A percentile compares a stretch with the other conserved stretches of the same genome.
These are phyloP conservation scores for Calonectria pauciramosa DNA, from an alignment of 2,329 filamentous ascomycete species.

Conservation along the genomic window DNA sequence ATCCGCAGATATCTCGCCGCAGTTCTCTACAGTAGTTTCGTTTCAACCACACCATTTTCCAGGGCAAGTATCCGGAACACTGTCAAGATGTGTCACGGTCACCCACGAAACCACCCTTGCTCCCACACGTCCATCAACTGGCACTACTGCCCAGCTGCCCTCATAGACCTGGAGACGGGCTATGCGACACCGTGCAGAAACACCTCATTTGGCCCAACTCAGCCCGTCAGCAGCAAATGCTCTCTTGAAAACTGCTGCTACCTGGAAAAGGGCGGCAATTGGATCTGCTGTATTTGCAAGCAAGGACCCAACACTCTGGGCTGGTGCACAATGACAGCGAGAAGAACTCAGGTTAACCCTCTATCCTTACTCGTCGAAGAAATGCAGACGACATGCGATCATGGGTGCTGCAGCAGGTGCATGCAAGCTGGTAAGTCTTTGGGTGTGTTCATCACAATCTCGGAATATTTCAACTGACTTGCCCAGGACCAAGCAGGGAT, in stretches of 20 bases:
- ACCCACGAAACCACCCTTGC: conserved; percentile 66
- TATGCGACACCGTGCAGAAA: conserved; percentile 65
- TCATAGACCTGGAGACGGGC: conserved; percentile 64
- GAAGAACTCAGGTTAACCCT: conserved; percentile 48
- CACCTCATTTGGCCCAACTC: conserved; percentile 60
- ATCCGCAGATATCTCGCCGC: conserved; percentile 64
- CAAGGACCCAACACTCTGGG: conserved; percentile 65
- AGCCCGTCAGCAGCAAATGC: conserved; percentile 60
- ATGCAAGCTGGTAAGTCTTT: conserved; percentile 57
- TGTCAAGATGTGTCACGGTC: conserved; percentile 66
- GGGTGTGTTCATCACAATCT: background rate
- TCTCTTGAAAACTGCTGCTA: conserved; percentile 66
- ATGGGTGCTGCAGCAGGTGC: conserved; percentile 67
- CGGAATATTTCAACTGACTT: background rate
- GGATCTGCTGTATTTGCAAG: conserved; percentile 68
- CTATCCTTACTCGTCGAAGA: conserved; percentile 52
- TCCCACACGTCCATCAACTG: conserved; percentile 68
- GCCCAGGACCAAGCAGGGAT: conserved; percentile 49
- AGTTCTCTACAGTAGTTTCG: conserved; percentile 66
- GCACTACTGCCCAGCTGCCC: conserved; percentile 64
- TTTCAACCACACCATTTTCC: background rate
- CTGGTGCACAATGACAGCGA: conserved; percentile 62
- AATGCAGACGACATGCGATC: conserved; percentile 61
- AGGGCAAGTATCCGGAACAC: background rate
- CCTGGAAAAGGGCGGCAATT: conserved; percentile 62